Base-by-base conservation (phyloP, 805 yeast genomes). In the Starmerella apis region DNA sequence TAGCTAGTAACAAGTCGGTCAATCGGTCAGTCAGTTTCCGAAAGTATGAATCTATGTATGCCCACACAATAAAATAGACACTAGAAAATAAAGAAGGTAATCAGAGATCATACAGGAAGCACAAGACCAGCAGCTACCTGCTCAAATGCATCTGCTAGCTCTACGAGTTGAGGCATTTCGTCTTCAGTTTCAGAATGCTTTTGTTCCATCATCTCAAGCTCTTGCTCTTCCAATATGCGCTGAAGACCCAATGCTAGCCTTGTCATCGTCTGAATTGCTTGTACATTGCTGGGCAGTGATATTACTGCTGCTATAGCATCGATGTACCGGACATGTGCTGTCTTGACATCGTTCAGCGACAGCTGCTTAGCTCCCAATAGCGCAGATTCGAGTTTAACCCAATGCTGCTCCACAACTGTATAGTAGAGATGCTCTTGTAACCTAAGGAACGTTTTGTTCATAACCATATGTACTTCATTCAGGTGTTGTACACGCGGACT, bases 231-330 rank as follows among this genome's bases (percentile, higher is more conserved):
- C 4, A 50, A 27, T 2, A 41, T 16, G 18, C 47, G 23, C 23
- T 50, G 53, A 9, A 50, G 44, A 10, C 46, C 44, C 3, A 50
- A 45, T 6, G 39, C 50, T 4, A 41, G 20, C 28, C 31, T 16
- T 16, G 49, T 28, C 30, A 50, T 22, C 4, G 31, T 45, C 39
- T 46, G 49, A 7, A 51, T 43, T 6, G 41, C 36, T 11, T 20
- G 30, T 19, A 27, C 41, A 23, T 20, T 32, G n/a, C 33, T 6
- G 3, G 43, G 23, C 9, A 27, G 33, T 22, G 32, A 31, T 6
- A 38, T 37, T 6, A 19, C 43, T 11, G 35, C 43, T 3, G 39
- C 48, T 4, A 43, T 19, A 3, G 24, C 16, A 11, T 41, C 44
- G 4, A 41, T 41, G 33, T 41, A 41, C 10, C 24, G 32, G 3